phyloP scores from a whole-genome alignment of 306 rosid genomes.

The Bauhinia variegata region DNA sequence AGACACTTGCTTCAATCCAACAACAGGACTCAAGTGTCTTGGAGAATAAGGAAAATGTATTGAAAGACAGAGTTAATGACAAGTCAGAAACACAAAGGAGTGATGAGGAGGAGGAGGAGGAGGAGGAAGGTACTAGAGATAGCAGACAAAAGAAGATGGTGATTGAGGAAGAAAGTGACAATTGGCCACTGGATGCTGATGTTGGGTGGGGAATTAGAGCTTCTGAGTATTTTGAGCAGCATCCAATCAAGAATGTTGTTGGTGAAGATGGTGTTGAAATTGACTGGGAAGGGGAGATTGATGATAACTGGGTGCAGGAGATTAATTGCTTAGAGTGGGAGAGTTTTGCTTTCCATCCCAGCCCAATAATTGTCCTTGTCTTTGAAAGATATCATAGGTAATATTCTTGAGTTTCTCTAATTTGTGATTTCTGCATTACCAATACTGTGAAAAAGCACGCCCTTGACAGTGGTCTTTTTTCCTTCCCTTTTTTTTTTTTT shows the following conservation, averaged over 20 bases:
- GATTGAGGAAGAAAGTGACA: constrained; percentile 77
- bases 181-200: constrained; percentile 91
- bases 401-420: not conserved
- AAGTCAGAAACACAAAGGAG: constrained; percentile 26
- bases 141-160: constrained; percentile 52
- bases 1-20: constrained; percentile 63
- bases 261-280: constrained; percentile 80
- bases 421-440: not conserved
- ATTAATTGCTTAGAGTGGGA: constrained; percentile 96
- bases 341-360: constrained; percentile 90
- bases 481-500: not conserved
- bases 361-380: constrained; percentile 88
- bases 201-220: constrained; percentile 95
- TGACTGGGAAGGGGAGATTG: constrained; percentile 96
- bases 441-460: not conserved
- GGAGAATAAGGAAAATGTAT: constrained; percentile 50
- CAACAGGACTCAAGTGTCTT: constrained; percentile 54
- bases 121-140: constrained; percentile 29
- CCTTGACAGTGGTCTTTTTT: not conserved
- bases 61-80: constrained; percentile 53
- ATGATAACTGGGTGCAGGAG: constrained; percentile 91
- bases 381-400: constrained; percentile 88
- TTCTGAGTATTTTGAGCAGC: constrained; percentile 88
- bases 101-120: constrained; percentile 31
- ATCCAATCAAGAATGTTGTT: constrained; percentile 73